These are phyloP conservation scores for Elsinoe fawcettii DNA, from an alignment of 2,329 filamentous ascomycete species.

Conservation along the genomic window DNA sequence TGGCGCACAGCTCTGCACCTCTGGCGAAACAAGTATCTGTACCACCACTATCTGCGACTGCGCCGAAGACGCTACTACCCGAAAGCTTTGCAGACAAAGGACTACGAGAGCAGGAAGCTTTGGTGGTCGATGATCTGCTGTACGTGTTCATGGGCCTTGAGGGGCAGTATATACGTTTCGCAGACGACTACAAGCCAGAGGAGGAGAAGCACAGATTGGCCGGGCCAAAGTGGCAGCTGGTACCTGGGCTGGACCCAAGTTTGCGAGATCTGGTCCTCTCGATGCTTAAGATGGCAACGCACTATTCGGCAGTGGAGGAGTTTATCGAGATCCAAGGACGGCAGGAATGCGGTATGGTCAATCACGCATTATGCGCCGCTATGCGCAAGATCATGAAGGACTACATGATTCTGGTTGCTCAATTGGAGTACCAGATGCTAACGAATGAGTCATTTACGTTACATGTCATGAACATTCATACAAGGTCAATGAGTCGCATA, in stretches of 20 bases:
- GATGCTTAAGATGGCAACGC: conserved; percentile 89
- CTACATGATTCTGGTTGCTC: conserved; percentile 84
- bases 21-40: conserved; percentile 60
- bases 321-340: conserved; percentile 93
- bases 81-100: conserved; percentile 61
- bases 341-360: conserved; percentile 88
- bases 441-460: conserved; percentile 85
- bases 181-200: conserved; percentile 69
- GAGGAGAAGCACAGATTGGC: conserved; percentile 80
- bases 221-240: conserved; percentile 72
- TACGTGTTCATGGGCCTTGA: conserved; percentile 98
- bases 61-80: conserved; percentile 62
- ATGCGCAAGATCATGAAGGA: conserved; percentile 87
- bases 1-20: conserved; percentile 63
- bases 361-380: conserved; percentile 91
- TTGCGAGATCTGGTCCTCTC: conserved; percentile 77
- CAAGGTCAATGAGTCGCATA: conserved; percentile 82
- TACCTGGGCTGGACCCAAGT: conserved; percentile 81
- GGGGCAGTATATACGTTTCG: conserved; percentile 91
- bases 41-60: conserved; percentile 55
- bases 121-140: conserved; percentile 79
- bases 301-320: conserved; percentile 82
- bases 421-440: conserved; percentile 86
- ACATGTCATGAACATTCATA: conserved; percentile 87
- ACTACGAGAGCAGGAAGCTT: conserved; percentile 75